Conservation (phyloP, 768 basidiomycete genomes). For the Obba rivulosa region DNA sequence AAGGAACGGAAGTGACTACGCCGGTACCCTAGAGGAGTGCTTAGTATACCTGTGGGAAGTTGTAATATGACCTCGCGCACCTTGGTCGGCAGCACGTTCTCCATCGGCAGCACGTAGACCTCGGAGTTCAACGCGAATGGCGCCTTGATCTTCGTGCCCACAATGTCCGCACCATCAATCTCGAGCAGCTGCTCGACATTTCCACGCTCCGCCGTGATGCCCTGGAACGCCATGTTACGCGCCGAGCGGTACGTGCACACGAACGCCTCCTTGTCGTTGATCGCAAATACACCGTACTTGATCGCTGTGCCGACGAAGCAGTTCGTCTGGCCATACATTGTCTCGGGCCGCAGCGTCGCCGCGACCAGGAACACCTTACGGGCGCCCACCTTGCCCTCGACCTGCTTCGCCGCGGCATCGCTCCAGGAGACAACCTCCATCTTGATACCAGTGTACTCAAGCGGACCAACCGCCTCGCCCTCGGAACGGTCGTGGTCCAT, state of each 20-base stretch:
- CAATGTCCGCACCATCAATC: slow-evolving; percentile 70
- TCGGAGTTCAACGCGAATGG: slow-evolving; percentile 78
- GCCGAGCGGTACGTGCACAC: slow-evolving; percentile 86
- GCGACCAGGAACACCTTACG: slow-evolving; percentile 91
- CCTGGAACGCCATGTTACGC: slow-evolving; percentile 98
- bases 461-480: slow-evolving; percentile 91
- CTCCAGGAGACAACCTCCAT: slow-evolving; percentile 91
- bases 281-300: slow-evolving; percentile 91
- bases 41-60: neutral
- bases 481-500: slow-evolving; percentile 99
- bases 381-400: slow-evolving; percentile 66
- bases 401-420: slow-evolving; percentile 52
- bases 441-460: slow-evolving; percentile 93
- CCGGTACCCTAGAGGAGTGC: slow-evolving; percentile 69
- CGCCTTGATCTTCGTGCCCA: slow-evolving; percentile 88
- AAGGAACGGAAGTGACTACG: slow-evolving; percentile 96
- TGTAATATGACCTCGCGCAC: slow-evolving; percentile 27
- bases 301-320: slow-evolving; percentile 90
- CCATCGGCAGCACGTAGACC: slow-evolving; percentile 98
- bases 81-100: slow-evolving; percentile 93
- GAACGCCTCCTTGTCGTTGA: slow-evolving; percentile 83
- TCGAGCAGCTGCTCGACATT: slow-evolving; percentile 69
- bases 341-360: slow-evolving; percentile 93
- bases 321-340: slow-evolving; percentile 99
- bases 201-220: slow-evolving; percentile 67